Evolutionary conservation across 148 eudicot species (phyloP), one percentile per base, ranked within the genome.

Genomic region (Rhododendron molle): DNA sequence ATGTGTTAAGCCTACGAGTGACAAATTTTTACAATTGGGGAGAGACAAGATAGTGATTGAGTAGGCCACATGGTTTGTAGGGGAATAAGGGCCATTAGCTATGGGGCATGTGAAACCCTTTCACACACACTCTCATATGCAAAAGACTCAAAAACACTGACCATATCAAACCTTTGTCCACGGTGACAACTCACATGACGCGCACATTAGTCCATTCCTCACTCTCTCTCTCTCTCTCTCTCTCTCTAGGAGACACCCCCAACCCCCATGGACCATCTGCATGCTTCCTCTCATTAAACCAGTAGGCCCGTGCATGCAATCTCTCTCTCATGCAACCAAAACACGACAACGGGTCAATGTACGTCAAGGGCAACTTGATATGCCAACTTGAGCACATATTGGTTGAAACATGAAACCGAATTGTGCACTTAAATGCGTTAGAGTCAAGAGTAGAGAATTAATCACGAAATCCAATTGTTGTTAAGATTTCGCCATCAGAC

Each of bases 181-280:
- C 69, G 87, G 84, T 88, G 86, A 89, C 91, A 89, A 65, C 89
- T 86, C 88, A 89, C 93, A 88, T 91, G 93, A 85, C 36, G 82
- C 67, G 7, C 91, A 90, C 86, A 81, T 86, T 83, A 74, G 76
- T 3, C 56, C 88, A 88, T 86, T 14, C 16, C 56, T 50, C 56
- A 3, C 56, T 52, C 56, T 30, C 80, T 52, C 56, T 15, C 54
- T 50, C 54, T 50, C 54, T 50, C 56, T 30, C 80, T 28, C 79
- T 32, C 80, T 81, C 50, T 74, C 60, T 14, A 32, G 71, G 84
- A 84, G 85, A 89, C 90, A 86, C 54, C 1, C 32, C 9, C 86
- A 84, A 49, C 52, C 52, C 52, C 20, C 18, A 15, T 52, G 56
- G 56, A 52, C 56, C 56, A 52, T 52, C 56, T 13, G 56, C 14